phyloP scores from a whole-genome alignment of 2,329 filamentous ascomycete genomes.

The Apiospora malaysiana region DNA sequence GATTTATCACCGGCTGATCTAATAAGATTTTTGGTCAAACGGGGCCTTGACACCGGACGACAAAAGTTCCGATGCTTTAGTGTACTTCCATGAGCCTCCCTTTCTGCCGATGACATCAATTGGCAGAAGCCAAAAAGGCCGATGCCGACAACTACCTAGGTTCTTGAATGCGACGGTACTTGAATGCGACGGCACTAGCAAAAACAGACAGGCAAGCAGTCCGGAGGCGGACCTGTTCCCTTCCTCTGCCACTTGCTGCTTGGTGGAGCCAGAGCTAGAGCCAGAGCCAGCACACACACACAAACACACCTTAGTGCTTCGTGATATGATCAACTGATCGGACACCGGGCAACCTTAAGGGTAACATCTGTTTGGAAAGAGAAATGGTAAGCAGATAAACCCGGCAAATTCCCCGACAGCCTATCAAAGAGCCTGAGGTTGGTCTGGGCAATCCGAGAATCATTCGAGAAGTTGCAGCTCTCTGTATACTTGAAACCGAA shows the following conservation, averaged over 20 bases:
- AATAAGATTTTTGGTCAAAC: conserved; percentile 7
- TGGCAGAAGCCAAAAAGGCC: background rate
- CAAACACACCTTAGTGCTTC: background rate
- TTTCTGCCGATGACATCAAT: background rate
- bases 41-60: conserved; percentile 5
- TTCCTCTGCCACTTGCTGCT: background rate
- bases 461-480: conserved; percentile 1
- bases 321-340: background rate
- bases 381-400: background rate
- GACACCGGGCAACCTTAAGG: background rate
- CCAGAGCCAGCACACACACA: no score
- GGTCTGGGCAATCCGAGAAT: background rate
- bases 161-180: no score
- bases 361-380: background rate
- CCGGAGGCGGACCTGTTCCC: background rate
- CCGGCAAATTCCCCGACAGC: background rate
- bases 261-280: background rate
- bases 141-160: no score
- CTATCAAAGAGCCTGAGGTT: background rate
- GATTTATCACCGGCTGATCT: background rate
- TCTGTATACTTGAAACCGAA: background rate
- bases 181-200: background rate
- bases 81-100: background rate
- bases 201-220: background rate
- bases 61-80: conserved; percentile 2